Percentiles rank a stretch among this genome's conserved stretches.
These are phyloP conservation scores for Cryptosporidium viatorum DNA, from an alignment of 169 alveolate species.

Conservation along the genomic window DNA sequence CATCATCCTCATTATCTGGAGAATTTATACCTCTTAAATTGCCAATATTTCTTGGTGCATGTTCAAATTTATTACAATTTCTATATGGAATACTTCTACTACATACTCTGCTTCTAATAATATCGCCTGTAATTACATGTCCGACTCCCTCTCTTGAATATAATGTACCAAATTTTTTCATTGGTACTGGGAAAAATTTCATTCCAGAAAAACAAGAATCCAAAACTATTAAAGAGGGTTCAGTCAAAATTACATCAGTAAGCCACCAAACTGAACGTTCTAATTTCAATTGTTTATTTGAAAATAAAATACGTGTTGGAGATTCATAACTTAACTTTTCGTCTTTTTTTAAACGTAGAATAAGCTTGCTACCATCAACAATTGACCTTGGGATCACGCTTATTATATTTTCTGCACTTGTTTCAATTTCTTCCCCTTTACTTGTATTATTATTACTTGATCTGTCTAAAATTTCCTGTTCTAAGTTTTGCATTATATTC, in stretches of 20 bases:
- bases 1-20: background rate
- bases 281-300: slow-evolving; percentile 42
- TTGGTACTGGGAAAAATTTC: slow-evolving; percentile 71
- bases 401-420: background rate
- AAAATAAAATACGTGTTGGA: slow-evolving; percentile 67
- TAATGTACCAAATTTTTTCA: slow-evolving; percentile 70
- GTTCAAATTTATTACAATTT: slow-evolving; percentile 68
- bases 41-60: slow-evolving; percentile 60
- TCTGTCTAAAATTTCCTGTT: slow-evolving; percentile 7
- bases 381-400: slow-evolving; percentile 50
- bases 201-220: slow-evolving; percentile 63
- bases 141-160: slow-evolving; percentile 76
- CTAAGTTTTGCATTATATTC: slow-evolving; percentile 4
- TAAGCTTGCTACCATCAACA: slow-evolving; percentile 65
- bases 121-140: slow-evolving; percentile 71
- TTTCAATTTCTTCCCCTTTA: background rate
- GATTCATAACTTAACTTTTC: slow-evolving; percentile 66
- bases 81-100: slow-evolving; percentile 63
- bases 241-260: slow-evolving; percentile 55
- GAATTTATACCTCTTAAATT: slow-evolving; percentile 1
- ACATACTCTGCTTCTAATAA: slow-evolving; percentile 56
- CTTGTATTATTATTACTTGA: background rate
- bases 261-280: slow-evolving; percentile 74
- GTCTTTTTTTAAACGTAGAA: slow-evolving; percentile 58
- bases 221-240: slow-evolving; percentile 44